Evolutionary conservation across 495 filamentous ascomycete species (phyloP).

Genomic region (Hypoxylon lenormandii): DNA sequence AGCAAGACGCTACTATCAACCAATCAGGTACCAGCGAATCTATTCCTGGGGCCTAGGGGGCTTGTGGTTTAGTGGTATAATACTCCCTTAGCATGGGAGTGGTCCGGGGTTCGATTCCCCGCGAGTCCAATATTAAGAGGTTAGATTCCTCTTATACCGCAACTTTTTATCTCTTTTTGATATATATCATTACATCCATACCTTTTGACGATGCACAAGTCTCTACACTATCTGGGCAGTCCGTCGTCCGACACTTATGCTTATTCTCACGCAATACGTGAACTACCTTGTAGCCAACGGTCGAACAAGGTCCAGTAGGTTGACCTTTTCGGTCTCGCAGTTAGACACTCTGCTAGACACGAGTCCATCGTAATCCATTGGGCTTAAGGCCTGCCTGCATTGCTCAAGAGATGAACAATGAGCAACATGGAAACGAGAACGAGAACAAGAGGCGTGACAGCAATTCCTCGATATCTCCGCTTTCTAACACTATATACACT

Average conservation of each 20-base stretch:
- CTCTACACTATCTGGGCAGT: neutral
- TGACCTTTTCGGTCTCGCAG: neutral
- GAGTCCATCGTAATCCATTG: neutral
- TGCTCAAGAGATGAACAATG: neutral
- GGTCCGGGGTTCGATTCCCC: conserved; percentile 69
- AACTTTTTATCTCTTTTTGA: conserved; percentile 2
- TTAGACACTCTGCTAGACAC: neutral
- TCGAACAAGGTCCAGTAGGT: too few relatives aligned
- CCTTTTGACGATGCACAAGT: neutral
- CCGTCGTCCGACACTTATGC: neutral
- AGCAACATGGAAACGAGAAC: neutral
- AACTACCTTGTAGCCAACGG: too few relatives aligned
- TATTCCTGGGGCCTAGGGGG: conserved; percentile 7
- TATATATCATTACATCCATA: conserved; percentile 10
- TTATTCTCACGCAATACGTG: neutral
- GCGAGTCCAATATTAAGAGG: conserved; percentile 52
- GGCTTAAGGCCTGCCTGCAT: neutral
- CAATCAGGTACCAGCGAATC: too few relatives aligned
- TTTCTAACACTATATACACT: too few relatives aligned
- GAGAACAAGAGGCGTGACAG: neutral
- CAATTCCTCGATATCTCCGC: neutral
- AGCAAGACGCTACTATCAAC: too few relatives aligned
- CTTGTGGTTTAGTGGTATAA: conserved; percentile 48
- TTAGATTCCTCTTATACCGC: conserved; percentile 39
- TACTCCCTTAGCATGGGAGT: conserved; percentile 58